Base-by-base conservation (phyloP, 139 green algal genomes). In the Trebouxia sp. region DNA sequence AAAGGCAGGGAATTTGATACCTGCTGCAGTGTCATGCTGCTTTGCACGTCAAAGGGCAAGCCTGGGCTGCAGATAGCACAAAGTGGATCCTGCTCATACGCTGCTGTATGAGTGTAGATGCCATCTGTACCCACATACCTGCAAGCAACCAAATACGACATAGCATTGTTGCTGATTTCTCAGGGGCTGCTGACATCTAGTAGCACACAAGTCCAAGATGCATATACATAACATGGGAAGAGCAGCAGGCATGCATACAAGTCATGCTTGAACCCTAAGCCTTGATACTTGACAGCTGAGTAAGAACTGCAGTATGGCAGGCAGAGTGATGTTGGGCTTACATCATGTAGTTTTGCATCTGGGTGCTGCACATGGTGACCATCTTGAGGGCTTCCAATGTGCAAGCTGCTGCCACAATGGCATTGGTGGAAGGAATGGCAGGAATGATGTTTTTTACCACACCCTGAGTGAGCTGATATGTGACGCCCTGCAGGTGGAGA, bases 391-490 rank as follows among this genome's bases (percentile, higher is more conserved):
- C 91, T 82, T 99, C 97, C 42, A 98, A 83, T 15, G 95, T 88
- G 82, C 97, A 99, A 6, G 88, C 83, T 6, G 94, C 97, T 12
- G 91, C 90, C 15, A 99, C 83, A 79, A 99, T 98, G 66, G 97
- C 97, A 81, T 99, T 99, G 26, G 97, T 98, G 62, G 95, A 99
- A 1, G 97, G 94, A 47, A 99, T 98, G 76, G 97, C 97, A 1
- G 97, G 97, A 66, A 99, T 98, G 92, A 99, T 99, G 87, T 99
- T 99, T 85, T 99, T 99, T 11, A 98, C 94, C 30, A 99, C 97
- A 5, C 97, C 97, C 81, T 96, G 91, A 0, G 92, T 97, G 76
- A 96, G 83, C 87, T 97, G 92, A 82, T 87, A 93, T 0, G 92
- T 97, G 65, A 98, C 90, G 1, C 93, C 93, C 90, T 95, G 88